These are phyloP conservation scores for Nadsonia fulvescens DNA, from an alignment of 805 yeast genomes.

Conservation along the genomic window DNA sequence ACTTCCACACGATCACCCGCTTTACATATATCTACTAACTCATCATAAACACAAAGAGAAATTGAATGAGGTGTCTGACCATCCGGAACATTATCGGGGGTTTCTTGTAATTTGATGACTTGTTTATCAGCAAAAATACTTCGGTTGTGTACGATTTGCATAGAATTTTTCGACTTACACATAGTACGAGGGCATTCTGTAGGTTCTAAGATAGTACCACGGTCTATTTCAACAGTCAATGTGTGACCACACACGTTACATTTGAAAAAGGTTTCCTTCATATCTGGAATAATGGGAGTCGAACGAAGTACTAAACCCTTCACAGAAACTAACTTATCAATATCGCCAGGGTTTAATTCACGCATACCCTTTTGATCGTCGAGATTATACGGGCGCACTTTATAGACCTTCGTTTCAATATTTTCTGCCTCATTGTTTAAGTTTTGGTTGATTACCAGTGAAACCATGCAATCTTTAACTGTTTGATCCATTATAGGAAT, in stretches of 20 bases:
- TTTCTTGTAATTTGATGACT: conserved; percentile 83
- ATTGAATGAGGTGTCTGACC: conserved; percentile 98
- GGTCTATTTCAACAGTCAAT: conserved; percentile 74
- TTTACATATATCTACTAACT: conserved; percentile 79
- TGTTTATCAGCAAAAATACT: conserved; percentile 91
- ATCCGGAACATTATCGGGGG: conserved; percentile 91
- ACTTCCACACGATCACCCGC: conserved; percentile 96
- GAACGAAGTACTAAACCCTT: conserved; percentile 83
- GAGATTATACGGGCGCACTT: conserved; percentile 78
- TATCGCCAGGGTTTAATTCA: conserved; percentile 83
- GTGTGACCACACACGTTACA: conserved; percentile 93
- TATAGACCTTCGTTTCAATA: conserved; percentile 66
- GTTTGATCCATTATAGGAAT: conserved; percentile 97
- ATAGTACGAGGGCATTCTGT: conserved; percentile 76
- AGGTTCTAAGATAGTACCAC: conserved; percentile 91
- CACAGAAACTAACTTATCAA: conserved; percentile 78
- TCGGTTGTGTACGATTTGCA: conserved; percentile 83
- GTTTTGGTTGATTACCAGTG: conserved; percentile 11
- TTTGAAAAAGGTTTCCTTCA: conserved; percentile 92
- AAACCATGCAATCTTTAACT: conserved; percentile 70
- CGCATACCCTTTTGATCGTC: conserved; percentile 64
- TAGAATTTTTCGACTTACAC: conserved; percentile 69
- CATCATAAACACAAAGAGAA: conserved; percentile 86
- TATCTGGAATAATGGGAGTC: conserved; percentile 87
- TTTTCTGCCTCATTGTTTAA: conserved; percentile 30